Evolutionary conservation across 768 basidiomycete species (phyloP), one percentile per base, ranked within the genome.

Genomic region (Mycena kentingensis): DNA sequence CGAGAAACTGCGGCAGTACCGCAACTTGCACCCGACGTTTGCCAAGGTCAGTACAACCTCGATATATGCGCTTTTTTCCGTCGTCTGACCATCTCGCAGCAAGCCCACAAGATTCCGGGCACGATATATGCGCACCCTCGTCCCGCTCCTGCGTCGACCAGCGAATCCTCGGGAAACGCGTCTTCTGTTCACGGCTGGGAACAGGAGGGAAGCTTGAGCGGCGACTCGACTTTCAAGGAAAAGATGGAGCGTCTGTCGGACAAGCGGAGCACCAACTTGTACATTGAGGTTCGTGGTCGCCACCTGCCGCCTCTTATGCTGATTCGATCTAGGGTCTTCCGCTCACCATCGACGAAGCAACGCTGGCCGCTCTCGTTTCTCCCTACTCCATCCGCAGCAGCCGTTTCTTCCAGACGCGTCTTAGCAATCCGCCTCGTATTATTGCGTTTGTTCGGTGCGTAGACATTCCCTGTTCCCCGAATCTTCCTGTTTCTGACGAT

Each of bases 1-100:
- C 46, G 73, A 82, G 13, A 73, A 82, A 1, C 73, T 93, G 42
- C 74, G 88, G 54, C 79, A 80, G 58, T 86, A 85, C 58, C 77
- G 87, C 37, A 89, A 92, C 65, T 70, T 93, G 35, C 90, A 93
- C 63, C 91, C 90, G 1, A 90, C 90, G 2, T 91, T 90, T 63
- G 91, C 91, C 49, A 92, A 93, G 80, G 90, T 87, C 51, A 5
- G 66, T 60, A 34, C 19, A 15, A 24, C 15, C 43, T 26, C 36
- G 18, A 18, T 37, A 37, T 37, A 37, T 37, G 36, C 36, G 36
- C 36, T 7, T 24, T 42, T 42, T 7, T 19, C 24, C 19, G 25
- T 51, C 10, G 11, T 25, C 41, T 43, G n/a, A 28, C 35, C 10
- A 47, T 31, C 21, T 35, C 48, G 29, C 51, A 78, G 77, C 76